A percentile compares a stretch with the other conserved stretches of the same genome.
phyloP scores from a whole-genome alignment of 768 basidiomycete genomes.

The Trametes coccinea region DNA sequence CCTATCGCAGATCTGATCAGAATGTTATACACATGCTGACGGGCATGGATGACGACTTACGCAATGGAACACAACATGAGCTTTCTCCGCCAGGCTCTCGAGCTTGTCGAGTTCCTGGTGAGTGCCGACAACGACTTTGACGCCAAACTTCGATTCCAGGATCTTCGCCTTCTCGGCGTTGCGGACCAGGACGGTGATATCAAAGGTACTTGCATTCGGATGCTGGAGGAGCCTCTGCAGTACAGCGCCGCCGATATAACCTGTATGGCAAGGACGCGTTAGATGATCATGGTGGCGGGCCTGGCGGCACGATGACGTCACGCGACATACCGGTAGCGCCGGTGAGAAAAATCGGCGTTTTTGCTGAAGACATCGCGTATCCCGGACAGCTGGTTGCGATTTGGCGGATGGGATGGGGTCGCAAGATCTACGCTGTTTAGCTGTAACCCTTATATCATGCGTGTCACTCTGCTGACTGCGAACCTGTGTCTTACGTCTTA shows the following conservation, averaged over 20 bases:
- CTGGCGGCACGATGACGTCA: neutral
- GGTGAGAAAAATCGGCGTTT: constrained; percentile 43
- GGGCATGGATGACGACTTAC: constrained; percentile 12
- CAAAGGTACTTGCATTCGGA: constrained; percentile 42
- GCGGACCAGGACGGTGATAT: constrained; percentile 49
- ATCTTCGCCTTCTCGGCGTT: constrained; percentile 38
- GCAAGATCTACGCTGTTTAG: no score
- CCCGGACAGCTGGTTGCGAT: neutral
- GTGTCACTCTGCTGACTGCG: no score
- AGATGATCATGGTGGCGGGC: no score
- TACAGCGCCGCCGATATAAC: constrained; percentile 59
- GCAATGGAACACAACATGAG: constrained; percentile 40
- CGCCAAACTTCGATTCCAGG: constrained; percentile 25
- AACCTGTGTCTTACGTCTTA: no score
- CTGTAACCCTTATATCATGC: no score
- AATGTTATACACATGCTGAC: neutral
- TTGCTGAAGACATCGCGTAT: constrained; percentile 20
- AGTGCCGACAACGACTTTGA: constrained; percentile 24
- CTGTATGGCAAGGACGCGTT: constrained; percentile 29
- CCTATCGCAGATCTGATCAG: constrained; percentile 42
- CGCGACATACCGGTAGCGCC: constrained; percentile 44
- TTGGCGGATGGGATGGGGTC: no score
- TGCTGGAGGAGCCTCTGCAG: constrained; percentile 49
- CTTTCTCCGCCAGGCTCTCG: constrained; percentile 39
- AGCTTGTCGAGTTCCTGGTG: constrained; percentile 39